Base-by-base conservation (phyloP, 768 basidiomycete genomes). In the Pholiota molesta region DNA sequence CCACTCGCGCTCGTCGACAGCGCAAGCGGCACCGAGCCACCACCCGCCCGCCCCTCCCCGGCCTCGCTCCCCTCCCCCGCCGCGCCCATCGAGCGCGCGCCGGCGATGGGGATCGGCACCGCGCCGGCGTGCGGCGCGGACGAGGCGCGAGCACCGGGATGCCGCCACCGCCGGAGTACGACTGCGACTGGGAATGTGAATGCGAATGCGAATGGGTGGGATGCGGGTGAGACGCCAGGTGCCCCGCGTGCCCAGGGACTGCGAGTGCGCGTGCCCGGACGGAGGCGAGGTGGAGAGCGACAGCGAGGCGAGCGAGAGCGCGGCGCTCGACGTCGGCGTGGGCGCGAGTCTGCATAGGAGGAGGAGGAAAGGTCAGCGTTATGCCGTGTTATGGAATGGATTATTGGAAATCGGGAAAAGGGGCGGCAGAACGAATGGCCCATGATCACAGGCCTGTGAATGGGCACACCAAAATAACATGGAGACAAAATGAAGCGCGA, bases 271-370 rank as follows among this genome's bases (percentile, higher is more conserved):
- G 42, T 65, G 66, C 37, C 57, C 68, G 3, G 71, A 70, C 0
- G 78, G 74, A 5, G 77, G 77, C 14, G 79, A 80, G 39, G 79
- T 73, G 7, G 80, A 81, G 11, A 84, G 68, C 0, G 81, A 79
- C 6, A 84, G 69, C 3, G 79, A 74, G 16, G 81, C 79, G 16
- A 82, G 69, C 19, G 81, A 81, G n/a, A 81, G 74, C 7, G 77
- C 76, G 6, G 75, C 74, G 13, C 75, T 64, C 52, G 74, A 67
- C 9, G 75, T 69, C 55, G 76, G 72, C 33, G 77, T 57, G 31
- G 74, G 62, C 9, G 69, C 74, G 26, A 76, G 76, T 8, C 76
- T 80, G 54, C 55, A 58, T 42, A 59, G 53, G 35, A 17, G 56
- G 10, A 52, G 28, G 56, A 7, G 49, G 28, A 57, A 49, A 29